These are phyloP conservation scores for Phalaenopsis equestris DNA, from an alignment of 106 monocot genomes.

Conservation along the genomic window DNA sequence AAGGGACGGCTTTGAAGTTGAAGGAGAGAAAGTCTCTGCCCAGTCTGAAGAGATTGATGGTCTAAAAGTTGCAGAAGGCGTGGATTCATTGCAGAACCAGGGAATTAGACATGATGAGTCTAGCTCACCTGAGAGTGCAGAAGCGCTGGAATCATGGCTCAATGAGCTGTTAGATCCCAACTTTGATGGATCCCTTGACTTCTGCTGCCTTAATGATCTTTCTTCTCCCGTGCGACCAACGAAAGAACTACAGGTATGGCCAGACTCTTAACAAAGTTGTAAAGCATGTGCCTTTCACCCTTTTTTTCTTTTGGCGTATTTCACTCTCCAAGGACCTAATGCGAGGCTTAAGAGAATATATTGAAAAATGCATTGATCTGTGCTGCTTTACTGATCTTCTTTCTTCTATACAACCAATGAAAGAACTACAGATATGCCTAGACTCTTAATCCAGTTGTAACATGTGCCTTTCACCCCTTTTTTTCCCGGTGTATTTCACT, in stretches of 20 bases:
- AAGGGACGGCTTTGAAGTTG: conserved; percentile 31
- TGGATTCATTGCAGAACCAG: neutral
- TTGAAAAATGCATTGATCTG: conserved; percentile 10
- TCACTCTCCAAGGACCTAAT: no score
- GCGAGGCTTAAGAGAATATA: no score
- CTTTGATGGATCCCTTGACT: conserved; percentile 34
- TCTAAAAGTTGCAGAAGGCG: conserved; percentile 5
- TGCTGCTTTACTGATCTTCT: conserved; percentile 4
- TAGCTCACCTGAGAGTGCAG: conserved; percentile 16
- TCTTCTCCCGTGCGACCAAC: conserved; percentile 14
- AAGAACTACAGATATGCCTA: conserved; percentile 13
- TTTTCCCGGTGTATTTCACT: no score
- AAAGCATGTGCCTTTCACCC: neutral
- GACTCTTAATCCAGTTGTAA: neutral
- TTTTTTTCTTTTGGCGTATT: no score
- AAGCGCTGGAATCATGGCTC: conserved; percentile 43
- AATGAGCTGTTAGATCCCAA: conserved; percentile 40
- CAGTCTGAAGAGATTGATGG: neutral
- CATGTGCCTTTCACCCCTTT: neutral
- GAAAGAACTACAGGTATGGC: conserved; percentile 17
- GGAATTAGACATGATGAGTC: conserved; percentile 6
- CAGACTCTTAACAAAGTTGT: neutral
- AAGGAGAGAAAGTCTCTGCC: conserved; percentile 13
- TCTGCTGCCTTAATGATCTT: conserved; percentile 5
- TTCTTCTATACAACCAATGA: conserved; percentile 14